Conservation (phyloP, 2,329 filamentous ascomycete genomes). For the Cordyceps javanica region DNA sequence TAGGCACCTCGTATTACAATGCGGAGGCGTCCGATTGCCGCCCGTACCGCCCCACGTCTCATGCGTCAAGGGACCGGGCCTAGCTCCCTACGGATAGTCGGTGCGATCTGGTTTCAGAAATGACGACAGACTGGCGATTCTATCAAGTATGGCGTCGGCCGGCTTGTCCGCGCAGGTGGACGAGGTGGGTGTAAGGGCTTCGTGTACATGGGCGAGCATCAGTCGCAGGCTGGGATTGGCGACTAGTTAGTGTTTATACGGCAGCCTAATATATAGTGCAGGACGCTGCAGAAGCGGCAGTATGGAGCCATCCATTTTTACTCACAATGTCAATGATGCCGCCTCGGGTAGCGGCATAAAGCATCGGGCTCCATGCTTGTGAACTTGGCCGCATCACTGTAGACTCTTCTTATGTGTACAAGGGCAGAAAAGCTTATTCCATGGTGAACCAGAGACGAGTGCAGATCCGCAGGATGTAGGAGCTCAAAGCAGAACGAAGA, state of each 20-base stretch:
- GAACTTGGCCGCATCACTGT: background rate
- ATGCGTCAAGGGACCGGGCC: background rate
- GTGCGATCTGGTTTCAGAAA: background rate
- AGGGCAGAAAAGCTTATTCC: no score
- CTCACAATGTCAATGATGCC: background rate
- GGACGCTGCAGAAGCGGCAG: background rate
- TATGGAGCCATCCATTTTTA: background rate
- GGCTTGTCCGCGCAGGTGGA: no score
- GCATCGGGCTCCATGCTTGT: background rate
- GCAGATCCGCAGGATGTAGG: no score
- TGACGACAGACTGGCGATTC: no score
- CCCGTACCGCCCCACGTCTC: constrained; percentile 7
- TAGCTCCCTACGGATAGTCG: background rate
- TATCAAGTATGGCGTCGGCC: no score
- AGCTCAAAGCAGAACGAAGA: no score
- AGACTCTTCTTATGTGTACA: no score
- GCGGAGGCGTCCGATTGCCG: constrained; percentile 11
- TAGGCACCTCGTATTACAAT: constrained; percentile 8
- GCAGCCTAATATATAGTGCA: constrained; percentile 1
- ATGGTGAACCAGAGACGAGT: no score
- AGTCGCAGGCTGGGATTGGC: background rate
- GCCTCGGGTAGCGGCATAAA: background rate
- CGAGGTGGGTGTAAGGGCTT: no score
- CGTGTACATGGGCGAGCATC: background rate
- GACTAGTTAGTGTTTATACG: background rate